Percentiles rank a stretch among this genome's conserved stretches.
Conservation (phyloP, 2,329 filamentous ascomycete genomes). For the Penicillium sclerotigenum region DNA sequence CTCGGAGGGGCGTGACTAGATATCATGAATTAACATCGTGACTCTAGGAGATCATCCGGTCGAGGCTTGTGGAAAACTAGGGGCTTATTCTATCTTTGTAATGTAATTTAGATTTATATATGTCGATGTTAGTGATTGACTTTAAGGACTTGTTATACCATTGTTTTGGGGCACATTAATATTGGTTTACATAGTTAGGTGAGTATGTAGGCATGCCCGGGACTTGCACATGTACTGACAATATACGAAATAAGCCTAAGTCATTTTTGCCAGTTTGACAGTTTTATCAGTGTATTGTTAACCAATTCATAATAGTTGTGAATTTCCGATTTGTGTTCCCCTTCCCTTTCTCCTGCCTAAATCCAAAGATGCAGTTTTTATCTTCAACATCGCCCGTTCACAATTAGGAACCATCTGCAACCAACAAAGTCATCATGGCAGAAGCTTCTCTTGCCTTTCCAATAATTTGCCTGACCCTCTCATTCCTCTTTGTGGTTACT, state of each 20-base stretch:
- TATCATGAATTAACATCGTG: conserved; percentile 9
- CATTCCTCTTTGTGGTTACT: conserved; percentile 13
- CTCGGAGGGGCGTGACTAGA: conserved; percentile 17
- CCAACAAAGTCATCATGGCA: background rate
- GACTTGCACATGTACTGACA: background rate
- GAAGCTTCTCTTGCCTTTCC: conserved; percentile 9
- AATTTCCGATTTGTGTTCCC: too few species aligned
- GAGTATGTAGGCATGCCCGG: background rate
- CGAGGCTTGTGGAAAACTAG: background rate
- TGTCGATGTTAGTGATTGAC: background rate
- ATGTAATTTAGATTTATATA: background rate
- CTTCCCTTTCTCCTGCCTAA: background rate
- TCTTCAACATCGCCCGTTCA: background rate
- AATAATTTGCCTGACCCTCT: conserved; percentile 18
- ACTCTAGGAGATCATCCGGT: background rate
- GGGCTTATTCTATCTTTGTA: background rate
- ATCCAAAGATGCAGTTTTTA: background rate
- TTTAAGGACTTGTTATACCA: background rate
- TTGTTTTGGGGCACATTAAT: background rate
- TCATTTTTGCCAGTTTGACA: background rate
- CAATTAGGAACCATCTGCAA: background rate
- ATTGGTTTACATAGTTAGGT: background rate
- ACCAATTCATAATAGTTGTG: background rate
- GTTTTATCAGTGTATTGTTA: background rate
- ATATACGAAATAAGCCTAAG: background rate